Evolutionary conservation across 2,329 filamentous ascomycete species (phyloP).

Genomic region (Cryphonectria nitschkei): DNA sequence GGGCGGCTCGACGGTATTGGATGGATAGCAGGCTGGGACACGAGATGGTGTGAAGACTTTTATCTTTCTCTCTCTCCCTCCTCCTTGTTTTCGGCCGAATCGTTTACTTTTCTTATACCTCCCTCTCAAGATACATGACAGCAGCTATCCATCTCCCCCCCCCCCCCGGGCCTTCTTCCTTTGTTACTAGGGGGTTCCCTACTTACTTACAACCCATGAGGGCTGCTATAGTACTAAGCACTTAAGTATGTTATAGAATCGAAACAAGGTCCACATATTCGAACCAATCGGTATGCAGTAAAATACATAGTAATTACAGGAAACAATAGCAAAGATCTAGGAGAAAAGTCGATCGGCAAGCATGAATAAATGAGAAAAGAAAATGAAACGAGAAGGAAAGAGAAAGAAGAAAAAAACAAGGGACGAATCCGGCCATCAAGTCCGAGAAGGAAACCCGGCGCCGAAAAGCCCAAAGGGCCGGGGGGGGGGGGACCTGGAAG

Average conservation of each 20-base stretch:
- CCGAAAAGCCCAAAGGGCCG: not conserved
- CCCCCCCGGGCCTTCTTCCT: not conserved
- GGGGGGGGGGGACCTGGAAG: not conserved
- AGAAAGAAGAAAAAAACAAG: not conserved
- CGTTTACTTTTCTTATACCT: not conserved
- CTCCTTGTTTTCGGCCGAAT: conserved; percentile 8
- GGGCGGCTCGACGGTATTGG: not conserved
- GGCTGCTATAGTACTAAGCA: not conserved
- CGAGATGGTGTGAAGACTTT: not conserved
- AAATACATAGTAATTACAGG: not conserved
- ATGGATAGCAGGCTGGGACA: not conserved
- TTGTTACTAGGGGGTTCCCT: not conserved
- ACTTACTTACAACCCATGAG: not conserved
- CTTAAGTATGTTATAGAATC: not conserved
- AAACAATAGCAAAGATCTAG: not conserved
- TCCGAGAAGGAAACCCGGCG: conserved; percentile 7
- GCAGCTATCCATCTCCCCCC: no score
- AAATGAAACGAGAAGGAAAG: not conserved
- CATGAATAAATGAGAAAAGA: not conserved
- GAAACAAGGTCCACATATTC: not conserved
- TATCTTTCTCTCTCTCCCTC: not conserved
- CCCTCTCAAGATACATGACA: no score
- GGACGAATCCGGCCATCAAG: conserved; percentile 6
- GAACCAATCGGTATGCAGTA: not conserved
- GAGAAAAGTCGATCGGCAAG: not conserved